phyloP scores from a whole-genome alignment of 495 filamentous ascomycete genomes.

The Lichina pygmaea region DNA sequence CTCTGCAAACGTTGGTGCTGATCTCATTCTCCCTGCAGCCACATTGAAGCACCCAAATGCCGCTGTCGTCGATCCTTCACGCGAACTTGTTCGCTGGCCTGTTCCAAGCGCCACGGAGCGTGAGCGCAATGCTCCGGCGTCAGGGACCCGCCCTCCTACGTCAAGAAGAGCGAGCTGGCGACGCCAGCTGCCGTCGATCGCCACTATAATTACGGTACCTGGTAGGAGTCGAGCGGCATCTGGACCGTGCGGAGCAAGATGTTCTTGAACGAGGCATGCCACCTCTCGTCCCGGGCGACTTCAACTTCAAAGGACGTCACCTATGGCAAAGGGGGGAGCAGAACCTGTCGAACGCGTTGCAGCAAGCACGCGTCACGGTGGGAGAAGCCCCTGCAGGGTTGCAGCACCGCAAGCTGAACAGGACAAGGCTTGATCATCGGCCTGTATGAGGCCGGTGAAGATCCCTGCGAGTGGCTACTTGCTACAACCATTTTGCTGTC shows the following conservation, averaged over 20 bases:
- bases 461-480: neutral
- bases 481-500: neutral
- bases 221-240: constrained; percentile 45
- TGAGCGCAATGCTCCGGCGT: constrained; percentile 64
- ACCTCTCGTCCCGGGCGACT: neutral
- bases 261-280: constrained; percentile 8
- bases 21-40: constrained; percentile 13
- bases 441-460: constrained; percentile 13
- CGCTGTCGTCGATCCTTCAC: constrained; percentile 61
- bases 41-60: constrained; percentile 60
- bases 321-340: constrained; percentile 9
- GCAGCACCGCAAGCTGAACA: constrained; percentile 47
- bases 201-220: constrained; percentile 94
- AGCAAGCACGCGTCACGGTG: constrained; percentile 28
- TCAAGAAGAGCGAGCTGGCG: constrained; percentile 37
- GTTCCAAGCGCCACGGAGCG: constrained; percentile 62
- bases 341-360: constrained; percentile 11
- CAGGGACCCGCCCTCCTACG: constrained; percentile 56
- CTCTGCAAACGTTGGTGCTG: neutral
- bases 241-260: constrained; percentile 40
- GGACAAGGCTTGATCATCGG: constrained; percentile 34
- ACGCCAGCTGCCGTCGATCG: constrained; percentile 66
- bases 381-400: constrained; percentile 56
- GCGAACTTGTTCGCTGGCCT: constrained; percentile 66
- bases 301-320: neutral